Base-by-base conservation (phyloP, 1,284 basidiomycete species). In the Heterobasidion occidentale region DNA sequence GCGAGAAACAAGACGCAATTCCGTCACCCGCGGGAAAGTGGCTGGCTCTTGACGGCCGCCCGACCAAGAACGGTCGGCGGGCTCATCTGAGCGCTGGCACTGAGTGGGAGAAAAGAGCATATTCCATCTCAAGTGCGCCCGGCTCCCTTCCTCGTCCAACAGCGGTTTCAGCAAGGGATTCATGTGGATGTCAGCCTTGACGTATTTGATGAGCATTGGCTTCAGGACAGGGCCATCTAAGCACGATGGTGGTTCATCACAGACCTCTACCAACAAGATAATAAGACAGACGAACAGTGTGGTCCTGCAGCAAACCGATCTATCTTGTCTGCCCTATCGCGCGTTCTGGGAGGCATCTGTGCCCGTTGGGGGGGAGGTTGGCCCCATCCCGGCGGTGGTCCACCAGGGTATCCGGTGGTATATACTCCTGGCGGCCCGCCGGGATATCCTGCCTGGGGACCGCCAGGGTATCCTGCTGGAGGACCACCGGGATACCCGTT, bases 181-280 rank as follows among this genome's bases (percentile, higher is more conserved):
- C 17, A 90, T 60, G 53, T 70, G 66, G 4, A 83, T 63, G 6
- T 62, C 62, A 0, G 80, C 80, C 0, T 72, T 63, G 6, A 87
- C 75, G 27, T 79, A 70, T 51, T 72, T 74, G 19, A 77, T 67
- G 35, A 84, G 67, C 61, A 85, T 77, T 0, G 86, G 80, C n/a
- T 79, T 77, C 7, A 90, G 74, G 3, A 88, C 85, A 0, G 86
- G 85, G 0, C 85, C 86, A 62, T 90, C 88, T 90, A 52, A 5
- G 15, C 42, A 44, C 3, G 36, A 11, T 45, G 27, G 33, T 15
- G 45, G 19, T 36, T 44, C 47, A 34, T 11, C 48, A 20, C 33
- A 45, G 20, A 45, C 46, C n/a, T 33, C 36, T 14, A 9, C 12
- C 38, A 12, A 42, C n/a, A 42, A 42, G n/a, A 42, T 14, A 36